A percentile compares a stretch with the other conserved stretches of the same genome.
Evolutionary conservation across 805 yeast genomes (phyloP).

Genomic region (Saturnispora gosingensis): DNA sequence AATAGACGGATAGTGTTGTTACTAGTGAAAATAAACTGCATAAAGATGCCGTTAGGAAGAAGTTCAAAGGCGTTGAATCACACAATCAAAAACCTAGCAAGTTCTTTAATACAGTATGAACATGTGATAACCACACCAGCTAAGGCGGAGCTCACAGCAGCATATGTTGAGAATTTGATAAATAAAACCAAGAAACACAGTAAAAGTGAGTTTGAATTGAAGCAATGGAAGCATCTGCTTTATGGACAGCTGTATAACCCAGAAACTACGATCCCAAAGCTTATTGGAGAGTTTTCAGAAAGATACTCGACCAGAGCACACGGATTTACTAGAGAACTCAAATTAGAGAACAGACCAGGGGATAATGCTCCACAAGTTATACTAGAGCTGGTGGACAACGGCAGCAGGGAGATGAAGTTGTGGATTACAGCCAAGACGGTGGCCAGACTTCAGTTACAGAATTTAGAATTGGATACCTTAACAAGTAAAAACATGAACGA

Average conservation of each 20-base stretch:
- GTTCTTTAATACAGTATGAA: constrained; percentile 62
- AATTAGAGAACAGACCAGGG: constrained; percentile 76
- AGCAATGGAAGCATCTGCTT: constrained; percentile 21
- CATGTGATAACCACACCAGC: constrained; percentile 64
- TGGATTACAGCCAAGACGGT: constrained; percentile 76
- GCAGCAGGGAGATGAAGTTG: constrained; percentile 52
- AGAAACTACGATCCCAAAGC: constrained; percentile 47
- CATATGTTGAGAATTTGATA: constrained; percentile 53
- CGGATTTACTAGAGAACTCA: constrained; percentile 81
- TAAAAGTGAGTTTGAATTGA: constrained; percentile 15
- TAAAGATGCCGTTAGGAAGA: constrained; percentile 30
- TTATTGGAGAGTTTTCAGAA: constrained; percentile 53
- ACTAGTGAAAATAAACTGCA: not conserved
- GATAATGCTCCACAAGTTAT: constrained; percentile 89
- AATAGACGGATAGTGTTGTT: not conserved
- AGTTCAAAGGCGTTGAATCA: constrained; percentile 45
- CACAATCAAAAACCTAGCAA: constrained; percentile 53
- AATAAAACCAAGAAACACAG: constrained; percentile 39
- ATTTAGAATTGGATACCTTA: constrained; percentile 39
- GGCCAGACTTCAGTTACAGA: constrained; percentile 68
- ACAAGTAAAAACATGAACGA: constrained; percentile 51
- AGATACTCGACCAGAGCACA: constrained; percentile 57
- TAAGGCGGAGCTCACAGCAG: constrained; percentile 63
- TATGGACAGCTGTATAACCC: constrained; percentile 39
- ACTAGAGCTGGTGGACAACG: constrained; percentile 68